Percentiles rank a stretch among this genome's conserved stretches.
Conservation (phyloP, 176 grass and related monocot genomes). For the Phyllostachys edulis region DNA sequence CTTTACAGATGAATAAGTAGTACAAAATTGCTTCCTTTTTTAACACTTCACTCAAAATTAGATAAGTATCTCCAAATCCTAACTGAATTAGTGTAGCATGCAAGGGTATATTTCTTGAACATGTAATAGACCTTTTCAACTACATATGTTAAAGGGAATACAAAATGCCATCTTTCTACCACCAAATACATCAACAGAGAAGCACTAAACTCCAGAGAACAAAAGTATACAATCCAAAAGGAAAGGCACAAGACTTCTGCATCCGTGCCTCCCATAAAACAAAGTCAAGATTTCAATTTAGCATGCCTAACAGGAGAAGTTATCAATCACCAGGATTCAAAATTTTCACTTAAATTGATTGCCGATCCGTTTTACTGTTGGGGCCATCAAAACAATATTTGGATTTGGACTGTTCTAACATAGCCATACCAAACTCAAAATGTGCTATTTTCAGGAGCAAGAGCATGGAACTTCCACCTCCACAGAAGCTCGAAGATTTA, state of each 20-base stretch:
- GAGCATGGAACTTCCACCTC: not conserved
- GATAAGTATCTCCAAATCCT: not conserved
- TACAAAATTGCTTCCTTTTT: not conserved
- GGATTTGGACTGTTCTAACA: not conserved
- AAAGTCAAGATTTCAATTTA: not conserved
- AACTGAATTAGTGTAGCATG: not conserved
- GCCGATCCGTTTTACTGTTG: not conserved
- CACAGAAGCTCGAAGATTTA: not conserved
- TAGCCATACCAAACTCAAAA: slow-evolving; percentile 1
- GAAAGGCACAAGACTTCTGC: not conserved
- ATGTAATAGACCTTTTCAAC: not conserved
- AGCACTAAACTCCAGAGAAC: not conserved
- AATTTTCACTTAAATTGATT: not conserved
- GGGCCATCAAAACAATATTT: not conserved
- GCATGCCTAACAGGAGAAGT: not conserved
- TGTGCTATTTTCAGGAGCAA: not conserved
- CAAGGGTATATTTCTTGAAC: not conserved
- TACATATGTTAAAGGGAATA: not conserved
- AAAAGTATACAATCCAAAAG: not conserved
- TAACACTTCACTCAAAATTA: not conserved
- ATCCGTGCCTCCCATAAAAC: not conserved
- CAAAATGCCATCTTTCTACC: not conserved
- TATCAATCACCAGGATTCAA: not conserved
- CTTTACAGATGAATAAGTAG: not conserved
- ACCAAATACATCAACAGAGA: not conserved